Percentiles rank a stretch among this genome's conserved stretches.
Conservation (phyloP, 768 basidiomycete species). For the Crepidotus variabilis region DNA sequence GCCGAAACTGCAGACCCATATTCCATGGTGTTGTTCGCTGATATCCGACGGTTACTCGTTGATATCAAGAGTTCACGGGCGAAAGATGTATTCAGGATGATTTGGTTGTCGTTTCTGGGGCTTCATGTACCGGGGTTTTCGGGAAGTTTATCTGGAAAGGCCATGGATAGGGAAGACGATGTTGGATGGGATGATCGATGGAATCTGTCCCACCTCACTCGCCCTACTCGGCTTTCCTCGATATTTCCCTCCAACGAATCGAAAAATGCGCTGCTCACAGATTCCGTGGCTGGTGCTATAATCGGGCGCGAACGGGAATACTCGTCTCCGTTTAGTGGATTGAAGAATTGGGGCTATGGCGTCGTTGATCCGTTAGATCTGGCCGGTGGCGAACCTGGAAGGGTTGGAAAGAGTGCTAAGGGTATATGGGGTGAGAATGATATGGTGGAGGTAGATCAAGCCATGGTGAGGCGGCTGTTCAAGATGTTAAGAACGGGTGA, state of each 20-base stretch:
- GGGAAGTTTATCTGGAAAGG: slow-evolving; percentile 20
- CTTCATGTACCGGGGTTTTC: slow-evolving; percentile 72
- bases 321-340: slow-evolving; percentile 57
- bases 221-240: slow-evolving; percentile 38
- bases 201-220: slow-evolving; percentile 45
- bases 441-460: slow-evolving; percentile 43
- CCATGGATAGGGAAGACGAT: slow-evolving; percentile 8
- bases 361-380: slow-evolving; percentile 54
- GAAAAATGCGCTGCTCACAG: slow-evolving; percentile 38
- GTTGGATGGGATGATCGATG: slow-evolving; percentile 67
- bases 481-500: slow-evolving; percentile 43
- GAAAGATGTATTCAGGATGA: slow-evolving; percentile 56
- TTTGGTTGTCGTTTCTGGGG: slow-evolving; percentile 70
- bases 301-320: slow-evolving; percentile 67
- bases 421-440: slow-evolving; percentile 44
- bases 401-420: no score
- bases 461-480: slow-evolving; percentile 56
- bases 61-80: slow-evolving; percentile 38
- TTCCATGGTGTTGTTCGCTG: slow-evolving; percentile 66
- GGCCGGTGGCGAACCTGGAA: slow-evolving; percentile 17
- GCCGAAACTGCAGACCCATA: slow-evolving; percentile 66
- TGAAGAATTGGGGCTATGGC: slow-evolving; percentile 61
- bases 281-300: slow-evolving; percentile 61
- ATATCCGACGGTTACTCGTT: slow-evolving; percentile 60
- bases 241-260: slow-evolving; percentile 46